A percentile compares a stretch with the other conserved stretches of the same genome.
Conservation (phyloP, 345 rosid species). For the Citrus mangshanensis region DNA sequence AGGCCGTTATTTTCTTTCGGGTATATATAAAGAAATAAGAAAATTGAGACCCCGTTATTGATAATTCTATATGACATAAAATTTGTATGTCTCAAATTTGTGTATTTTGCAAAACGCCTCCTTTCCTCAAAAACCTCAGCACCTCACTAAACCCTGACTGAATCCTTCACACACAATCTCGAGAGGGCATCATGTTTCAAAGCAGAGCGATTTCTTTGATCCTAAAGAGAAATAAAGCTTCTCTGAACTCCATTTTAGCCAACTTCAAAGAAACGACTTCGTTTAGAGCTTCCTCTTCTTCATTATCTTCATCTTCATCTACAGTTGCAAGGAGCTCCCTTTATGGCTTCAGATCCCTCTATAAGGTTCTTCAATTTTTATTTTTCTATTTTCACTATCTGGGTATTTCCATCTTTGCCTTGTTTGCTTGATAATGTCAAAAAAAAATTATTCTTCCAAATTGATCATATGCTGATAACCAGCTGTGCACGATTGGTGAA, state of each 20-base stretch:
- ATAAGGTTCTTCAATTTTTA: conserved; percentile 29
- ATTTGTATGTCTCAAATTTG: not conserved
- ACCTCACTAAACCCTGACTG: not conserved
- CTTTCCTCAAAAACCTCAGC: not conserved
- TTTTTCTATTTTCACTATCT: not conserved
- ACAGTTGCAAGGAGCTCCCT: conserved; percentile 36
- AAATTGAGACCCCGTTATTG: not conserved
- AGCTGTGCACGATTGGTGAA: too few relatives aligned
- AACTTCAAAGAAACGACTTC: conserved; percentile 31
- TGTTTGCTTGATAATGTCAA: not conserved
- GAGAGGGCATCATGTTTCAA: conserved; percentile 38
- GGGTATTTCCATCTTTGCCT: not conserved
- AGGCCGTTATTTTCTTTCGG: not conserved
- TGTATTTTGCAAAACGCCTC: not conserved
- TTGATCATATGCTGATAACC: not conserved
- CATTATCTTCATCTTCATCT: conserved; percentile 28
- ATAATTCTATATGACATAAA: too few relatives aligned
- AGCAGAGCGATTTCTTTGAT: conserved; percentile 43
- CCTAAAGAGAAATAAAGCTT: conserved; percentile 49
- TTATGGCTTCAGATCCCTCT: conserved; percentile 42
- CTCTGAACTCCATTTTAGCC: conserved; percentile 19
- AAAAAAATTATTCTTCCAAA: not conserved
- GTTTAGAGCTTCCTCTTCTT: conserved; percentile 28
- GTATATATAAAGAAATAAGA: not conserved
- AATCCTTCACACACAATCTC: not conserved